Conservation (phyloP, 768 basidiomycete species). For the Boletus patriciae region DNA sequence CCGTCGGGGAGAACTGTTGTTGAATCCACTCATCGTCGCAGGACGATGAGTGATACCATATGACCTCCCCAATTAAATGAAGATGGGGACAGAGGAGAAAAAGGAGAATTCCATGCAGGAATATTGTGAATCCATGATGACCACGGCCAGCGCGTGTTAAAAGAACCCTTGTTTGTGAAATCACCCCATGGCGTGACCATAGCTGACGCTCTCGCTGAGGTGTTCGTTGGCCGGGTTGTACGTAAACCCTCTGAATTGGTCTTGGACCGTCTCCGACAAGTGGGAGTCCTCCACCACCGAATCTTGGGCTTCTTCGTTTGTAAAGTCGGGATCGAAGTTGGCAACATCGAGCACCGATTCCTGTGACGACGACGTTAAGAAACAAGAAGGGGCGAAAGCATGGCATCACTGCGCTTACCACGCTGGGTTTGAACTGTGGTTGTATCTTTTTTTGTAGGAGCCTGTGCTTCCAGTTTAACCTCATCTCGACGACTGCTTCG, state of each 20-base stretch:
- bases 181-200: constrained; percentile 40
- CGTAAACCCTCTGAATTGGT: constrained; percentile 90
- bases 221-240: constrained; percentile 86
- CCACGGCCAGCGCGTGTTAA: constrained; percentile 27
- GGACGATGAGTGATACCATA: neutral
- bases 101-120: neutral
- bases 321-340: constrained; percentile 98
- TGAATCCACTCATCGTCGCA: neutral
- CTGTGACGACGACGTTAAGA: constrained; percentile 34
- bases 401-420: constrained; percentile 51
- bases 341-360: constrained; percentile 93
- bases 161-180: neutral
- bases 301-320: constrained; percentile 91
- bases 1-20: neutral
- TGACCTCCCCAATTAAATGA: neutral
- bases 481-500: neutral
- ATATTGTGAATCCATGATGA: constrained; percentile 3
- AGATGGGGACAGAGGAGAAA: neutral
- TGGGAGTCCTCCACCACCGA: constrained; percentile 93
- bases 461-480: constrained; percentile 34
- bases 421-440: constrained; percentile 96
- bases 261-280: constrained; percentile 94
- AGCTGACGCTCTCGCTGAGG: constrained; percentile 80
- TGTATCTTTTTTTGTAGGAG: constrained; percentile 93
- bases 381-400: neutral